A percentile compares a stretch with the other conserved stretches of the same genome.
These are phyloP conservation scores for Salvia splendens DNA, from an alignment of 257 asterid species.

Conservation along the genomic window DNA sequence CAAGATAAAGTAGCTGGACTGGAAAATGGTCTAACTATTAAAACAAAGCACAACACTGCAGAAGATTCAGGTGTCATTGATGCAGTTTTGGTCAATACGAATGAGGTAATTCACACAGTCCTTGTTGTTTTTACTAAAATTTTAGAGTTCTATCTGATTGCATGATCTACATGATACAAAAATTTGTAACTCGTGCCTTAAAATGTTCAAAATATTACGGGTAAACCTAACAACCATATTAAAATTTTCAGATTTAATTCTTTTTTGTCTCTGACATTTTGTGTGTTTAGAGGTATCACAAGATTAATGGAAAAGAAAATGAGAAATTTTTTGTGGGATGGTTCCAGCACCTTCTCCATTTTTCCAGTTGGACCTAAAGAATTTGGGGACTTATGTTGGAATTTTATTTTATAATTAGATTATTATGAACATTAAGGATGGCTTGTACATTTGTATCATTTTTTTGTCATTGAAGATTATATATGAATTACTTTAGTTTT, in stretches of 20 bases:
- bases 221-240: neutral
- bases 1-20: conserved; percentile 60
- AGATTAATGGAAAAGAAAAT: neutral
- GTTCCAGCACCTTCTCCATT: neutral
- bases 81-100: conserved; percentile 81
- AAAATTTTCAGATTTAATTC: no score
- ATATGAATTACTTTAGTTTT: conserved; percentile 13
- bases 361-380: neutral
- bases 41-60: conserved; percentile 52
- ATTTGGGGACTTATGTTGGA: neutral
- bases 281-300: neutral
- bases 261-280: neutral
- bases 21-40: conserved; percentile 60
- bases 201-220: neutral
- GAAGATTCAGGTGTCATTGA: conserved; percentile 75
- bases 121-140: conserved; percentile 7
- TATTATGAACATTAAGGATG: neutral
- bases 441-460: neutral
- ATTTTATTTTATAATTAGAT: neutral
- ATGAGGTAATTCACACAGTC: conserved; percentile 53
- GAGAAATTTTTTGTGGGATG: neutral
- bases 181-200: conserved; percentile 16
- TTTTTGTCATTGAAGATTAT: neutral
- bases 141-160: conserved; percentile 9
- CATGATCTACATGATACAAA: conserved; percentile 16